Conservation (phyloP, 305 asterid species). For the Ilex paraguariensis region DNA sequence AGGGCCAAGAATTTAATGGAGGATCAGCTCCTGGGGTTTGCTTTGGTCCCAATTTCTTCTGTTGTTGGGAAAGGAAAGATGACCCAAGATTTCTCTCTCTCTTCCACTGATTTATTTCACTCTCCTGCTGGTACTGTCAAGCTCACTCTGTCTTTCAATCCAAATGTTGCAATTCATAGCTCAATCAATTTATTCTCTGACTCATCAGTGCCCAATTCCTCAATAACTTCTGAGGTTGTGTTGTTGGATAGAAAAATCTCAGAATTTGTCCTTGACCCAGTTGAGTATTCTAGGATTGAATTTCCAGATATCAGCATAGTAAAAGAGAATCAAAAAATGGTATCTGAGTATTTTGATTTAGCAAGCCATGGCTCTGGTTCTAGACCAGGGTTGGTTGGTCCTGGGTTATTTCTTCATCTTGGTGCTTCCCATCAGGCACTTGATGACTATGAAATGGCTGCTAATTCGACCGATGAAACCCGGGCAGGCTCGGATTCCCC, state of each 20-base stretch:
- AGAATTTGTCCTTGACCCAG: slow-evolving; percentile 15
- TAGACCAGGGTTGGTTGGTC: slow-evolving; percentile 33
- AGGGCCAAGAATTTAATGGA: slow-evolving; percentile 58
- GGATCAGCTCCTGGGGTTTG: slow-evolving; percentile 66
- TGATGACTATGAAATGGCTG: slow-evolving; percentile 53
- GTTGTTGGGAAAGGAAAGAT: slow-evolving; percentile 36
- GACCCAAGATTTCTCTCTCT: slow-evolving; percentile 47
- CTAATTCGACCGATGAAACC: slow-evolving; percentile 36
- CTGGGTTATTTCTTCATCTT: slow-evolving; percentile 62
- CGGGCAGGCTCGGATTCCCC: slow-evolving; percentile 18
- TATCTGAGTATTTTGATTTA: slow-evolving; percentile 36
- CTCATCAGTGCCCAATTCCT: slow-evolving; percentile 11
- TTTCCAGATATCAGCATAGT: slow-evolving; percentile 45
- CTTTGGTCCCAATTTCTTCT: slow-evolving; percentile 42
- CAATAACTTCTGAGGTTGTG: slow-evolving; percentile 34
- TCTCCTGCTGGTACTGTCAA: slow-evolving; percentile 69
- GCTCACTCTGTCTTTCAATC: slow-evolving; percentile 41
- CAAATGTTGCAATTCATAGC: slow-evolving; percentile 19
- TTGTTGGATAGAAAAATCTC: slow-evolving; percentile 32
- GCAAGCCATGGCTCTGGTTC: slow-evolving; percentile 28
- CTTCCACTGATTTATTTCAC: slow-evolving; percentile 61
- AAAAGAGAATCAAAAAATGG: slow-evolving; percentile 47
- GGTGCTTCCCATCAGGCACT: slow-evolving; percentile 27
- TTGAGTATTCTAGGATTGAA: slow-evolving; percentile 48
- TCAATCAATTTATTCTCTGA: slow-evolving; percentile 14